Conservation (phyloP, 768 basidiomycete species). For the Boletus patriciae region DNA sequence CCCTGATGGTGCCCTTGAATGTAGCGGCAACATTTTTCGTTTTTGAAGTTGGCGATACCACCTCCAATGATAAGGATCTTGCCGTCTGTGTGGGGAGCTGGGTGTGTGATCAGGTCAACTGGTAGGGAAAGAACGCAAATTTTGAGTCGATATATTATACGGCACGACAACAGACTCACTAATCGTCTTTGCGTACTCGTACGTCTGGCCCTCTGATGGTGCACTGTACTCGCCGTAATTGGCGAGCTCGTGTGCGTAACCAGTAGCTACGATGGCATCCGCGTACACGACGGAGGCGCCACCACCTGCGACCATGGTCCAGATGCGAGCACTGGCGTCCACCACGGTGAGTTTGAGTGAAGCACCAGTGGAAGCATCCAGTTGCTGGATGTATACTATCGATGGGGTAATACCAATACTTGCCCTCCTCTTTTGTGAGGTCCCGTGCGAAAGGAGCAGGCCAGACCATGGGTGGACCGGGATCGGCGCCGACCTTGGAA, state of each 20-base stretch:
- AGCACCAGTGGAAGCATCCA: constrained; percentile 95
- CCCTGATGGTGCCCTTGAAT: constrained; percentile 99
- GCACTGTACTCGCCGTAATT: constrained; percentile 99
- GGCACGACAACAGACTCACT: constrained; percentile 46
- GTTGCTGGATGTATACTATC: constrained; percentile 94
- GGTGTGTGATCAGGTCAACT: constrained; percentile 96
- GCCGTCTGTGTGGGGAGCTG: constrained; percentile 77
- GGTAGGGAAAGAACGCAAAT: neutral
- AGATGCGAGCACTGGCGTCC: constrained; percentile 91
- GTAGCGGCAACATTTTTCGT: constrained; percentile 98
- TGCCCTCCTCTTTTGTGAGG: constrained; percentile 89
- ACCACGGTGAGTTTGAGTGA: constrained; percentile 97
- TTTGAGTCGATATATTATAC: neutral
- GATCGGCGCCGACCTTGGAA: constrained; percentile 73
- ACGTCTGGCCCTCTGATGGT: constrained; percentile 96
- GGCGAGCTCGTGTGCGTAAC: constrained; percentile 95
- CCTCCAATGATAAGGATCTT: constrained; percentile 99
- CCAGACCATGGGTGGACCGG: constrained; percentile 97
- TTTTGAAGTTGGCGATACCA: constrained; percentile 99
- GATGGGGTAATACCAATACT: no score
- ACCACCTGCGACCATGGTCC: constrained; percentile 99
- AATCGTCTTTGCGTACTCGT: constrained; percentile 99
- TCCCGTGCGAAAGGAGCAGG: constrained; percentile 96
- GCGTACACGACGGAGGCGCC: constrained; percentile 72
- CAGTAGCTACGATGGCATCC: constrained; percentile 86